These are phyloP conservation scores for Beauveria medogensis DNA, from an alignment of 2,329 filamentous ascomycete genomes.

Conservation along the genomic window DNA sequence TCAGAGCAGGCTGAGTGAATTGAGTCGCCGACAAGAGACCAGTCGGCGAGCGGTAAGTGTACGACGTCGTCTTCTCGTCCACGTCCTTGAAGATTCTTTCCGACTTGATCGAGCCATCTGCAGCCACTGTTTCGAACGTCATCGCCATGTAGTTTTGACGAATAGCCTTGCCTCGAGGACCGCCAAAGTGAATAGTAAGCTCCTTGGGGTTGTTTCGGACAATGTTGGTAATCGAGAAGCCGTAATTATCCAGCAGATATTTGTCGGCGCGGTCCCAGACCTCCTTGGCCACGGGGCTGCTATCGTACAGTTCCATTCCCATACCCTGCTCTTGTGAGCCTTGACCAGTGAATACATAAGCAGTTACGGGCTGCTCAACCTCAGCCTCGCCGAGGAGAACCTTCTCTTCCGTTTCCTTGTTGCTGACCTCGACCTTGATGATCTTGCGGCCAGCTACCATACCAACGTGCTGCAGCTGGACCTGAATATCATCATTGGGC, in stretches of 20 bases:
- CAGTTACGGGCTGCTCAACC: constrained; percentile 92
- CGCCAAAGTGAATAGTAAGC: constrained; percentile 96
- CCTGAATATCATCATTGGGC: constrained; percentile 88
- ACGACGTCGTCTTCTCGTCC: constrained; percentile 82
- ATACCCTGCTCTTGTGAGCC: constrained; percentile 98
- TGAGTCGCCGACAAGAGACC: constrained; percentile 94
- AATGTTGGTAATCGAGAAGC: constrained; percentile 96
- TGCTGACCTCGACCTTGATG: constrained; percentile 95
- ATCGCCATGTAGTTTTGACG: constrained; percentile 99
- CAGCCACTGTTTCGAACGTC: constrained; percentile 96
- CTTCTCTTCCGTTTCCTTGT: constrained; percentile 94
- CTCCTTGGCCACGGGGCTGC: constrained; percentile 87
- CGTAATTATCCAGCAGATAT: constrained; percentile 98
- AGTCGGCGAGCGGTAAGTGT: constrained; percentile 93
- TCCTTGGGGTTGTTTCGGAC: constrained; percentile 99
- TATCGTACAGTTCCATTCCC: constrained; percentile 98
- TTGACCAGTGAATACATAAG: constrained; percentile 97
- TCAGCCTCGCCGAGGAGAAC: constrained; percentile 92
- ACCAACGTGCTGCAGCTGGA: constrained; percentile 91
- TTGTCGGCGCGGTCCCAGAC: constrained; percentile 98
- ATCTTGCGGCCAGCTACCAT: constrained; percentile 99
- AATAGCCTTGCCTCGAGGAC: constrained; percentile 91
- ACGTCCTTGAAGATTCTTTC: constrained; percentile 99
- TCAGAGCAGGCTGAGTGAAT: constrained; percentile 95
- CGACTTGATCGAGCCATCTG: constrained; percentile 89